These are phyloP conservation scores for Lyophyllum atratum DNA, from an alignment of 768 basidiomycete species.

Conservation along the genomic window DNA sequence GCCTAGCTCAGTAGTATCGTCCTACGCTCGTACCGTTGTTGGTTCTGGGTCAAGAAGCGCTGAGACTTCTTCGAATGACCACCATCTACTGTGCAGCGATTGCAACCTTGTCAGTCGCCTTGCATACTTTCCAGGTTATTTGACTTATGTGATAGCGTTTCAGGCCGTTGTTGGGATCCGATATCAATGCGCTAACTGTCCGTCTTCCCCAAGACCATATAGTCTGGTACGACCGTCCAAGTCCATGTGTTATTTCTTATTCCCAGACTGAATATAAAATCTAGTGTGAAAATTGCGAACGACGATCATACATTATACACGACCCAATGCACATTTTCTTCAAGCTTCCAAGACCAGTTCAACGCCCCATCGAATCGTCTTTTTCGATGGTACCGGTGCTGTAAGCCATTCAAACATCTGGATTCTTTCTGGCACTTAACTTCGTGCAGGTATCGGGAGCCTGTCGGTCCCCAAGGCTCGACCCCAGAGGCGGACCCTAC, in stretches of 20 bases:
- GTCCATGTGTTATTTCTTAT: neutral
- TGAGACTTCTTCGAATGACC: slow-evolving; percentile 43
- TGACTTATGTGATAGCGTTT: neutral
- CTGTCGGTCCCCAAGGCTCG: slow-evolving; percentile 56
- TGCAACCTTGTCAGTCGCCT: slow-evolving; percentile 53
- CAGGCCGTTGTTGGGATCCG: slow-evolving; percentile 77
- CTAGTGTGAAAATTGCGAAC: slow-evolving; percentile 83
- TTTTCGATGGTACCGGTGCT: slow-evolving; percentile 69
- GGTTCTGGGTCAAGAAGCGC: slow-evolving; percentile 44
- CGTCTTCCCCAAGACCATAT: slow-evolving; percentile 69
- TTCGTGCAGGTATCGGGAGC: slow-evolving; percentile 57
- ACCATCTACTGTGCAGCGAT: slow-evolving; percentile 60
- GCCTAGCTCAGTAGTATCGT: slow-evolving; percentile 59
- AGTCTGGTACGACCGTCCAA: slow-evolving; percentile 58
- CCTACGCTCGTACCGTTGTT: slow-evolving; percentile 70
- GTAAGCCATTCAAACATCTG: slow-evolving; percentile 39
- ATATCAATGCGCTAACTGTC: slow-evolving; percentile 91
- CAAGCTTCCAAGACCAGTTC: slow-evolving; percentile 81
- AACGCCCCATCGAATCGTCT: slow-evolving; percentile 50
- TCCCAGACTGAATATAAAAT: neutral
- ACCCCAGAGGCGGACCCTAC: slow-evolving; percentile 47
- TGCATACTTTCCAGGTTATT: neutral
- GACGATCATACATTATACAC: slow-evolving; percentile 74
- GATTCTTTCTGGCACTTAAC: slow-evolving; percentile 7
- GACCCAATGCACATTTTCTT: slow-evolving; percentile 87